These are phyloP conservation scores for Krasilnikovozyma curviuscula DNA, from an alignment of 768 basidiomycete species.

Conservation along the genomic window DNA sequence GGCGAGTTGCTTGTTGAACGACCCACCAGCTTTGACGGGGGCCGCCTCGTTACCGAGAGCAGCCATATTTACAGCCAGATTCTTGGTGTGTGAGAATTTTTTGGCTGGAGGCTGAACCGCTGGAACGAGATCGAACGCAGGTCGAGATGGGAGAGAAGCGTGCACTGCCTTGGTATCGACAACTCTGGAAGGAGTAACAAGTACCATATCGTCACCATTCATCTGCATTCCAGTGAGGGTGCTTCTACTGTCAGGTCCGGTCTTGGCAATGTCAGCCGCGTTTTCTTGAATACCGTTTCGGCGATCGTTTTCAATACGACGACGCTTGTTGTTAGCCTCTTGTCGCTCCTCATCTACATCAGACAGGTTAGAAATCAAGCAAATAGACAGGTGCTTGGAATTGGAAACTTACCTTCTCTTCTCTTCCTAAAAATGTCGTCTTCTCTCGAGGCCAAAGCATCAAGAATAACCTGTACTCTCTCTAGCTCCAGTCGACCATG, in stretches of 20 bases:
- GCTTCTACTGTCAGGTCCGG: neutral
- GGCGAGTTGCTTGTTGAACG: conserved; percentile 70
- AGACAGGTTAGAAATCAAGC: neutral
- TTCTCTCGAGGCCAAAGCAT: conserved; percentile 81
- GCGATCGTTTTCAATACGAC: conserved; percentile 40
- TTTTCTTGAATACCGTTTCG: conserved; percentile 27
- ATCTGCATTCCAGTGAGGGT: conserved; percentile 16
- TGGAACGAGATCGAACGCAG: conserved; percentile 47
- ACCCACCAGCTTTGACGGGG: conserved; percentile 34
- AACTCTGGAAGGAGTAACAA: conserved; percentile 17
- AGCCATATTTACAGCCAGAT: conserved; percentile 8
- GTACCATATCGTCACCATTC: conserved; percentile 24
- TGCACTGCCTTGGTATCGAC: conserved; percentile 26
- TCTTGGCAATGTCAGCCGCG: too few relatives aligned
- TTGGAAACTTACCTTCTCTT: conserved; percentile 57
- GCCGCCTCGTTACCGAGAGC: conserved; percentile 13
- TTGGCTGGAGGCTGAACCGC: neutral
- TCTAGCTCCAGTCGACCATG: conserved; percentile 71
- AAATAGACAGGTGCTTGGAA: neutral
- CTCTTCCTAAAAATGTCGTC: conserved; percentile 86
- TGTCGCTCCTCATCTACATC: conserved; percentile 74
- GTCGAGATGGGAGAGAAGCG: conserved; percentile 46
- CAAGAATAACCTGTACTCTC: conserved; percentile 81
- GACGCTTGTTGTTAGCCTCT: conserved; percentile 73
- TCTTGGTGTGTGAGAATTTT: conserved; percentile 4